These are phyloP conservation scores for Plectranthus barbatus DNA, from an alignment of 257 asterid genomes.

Conservation along the genomic window DNA sequence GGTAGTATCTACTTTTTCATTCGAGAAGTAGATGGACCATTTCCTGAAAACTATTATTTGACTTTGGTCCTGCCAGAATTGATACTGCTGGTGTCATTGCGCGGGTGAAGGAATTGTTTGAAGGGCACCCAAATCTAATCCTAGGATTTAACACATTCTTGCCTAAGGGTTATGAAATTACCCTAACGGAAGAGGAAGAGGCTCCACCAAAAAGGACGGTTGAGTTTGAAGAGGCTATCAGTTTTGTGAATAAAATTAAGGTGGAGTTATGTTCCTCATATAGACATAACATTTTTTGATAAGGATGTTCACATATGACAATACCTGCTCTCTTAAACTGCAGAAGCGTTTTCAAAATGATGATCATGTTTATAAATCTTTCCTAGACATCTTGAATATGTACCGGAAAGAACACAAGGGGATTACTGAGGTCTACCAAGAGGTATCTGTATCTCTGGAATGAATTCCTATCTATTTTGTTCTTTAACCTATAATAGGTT, in stretches of 20 bases:
- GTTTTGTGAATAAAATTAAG: conserved; percentile 96
- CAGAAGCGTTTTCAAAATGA: conserved; percentile 91
- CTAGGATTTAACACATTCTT: conserved; percentile 97
- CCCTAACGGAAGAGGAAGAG: conserved; percentile 78
- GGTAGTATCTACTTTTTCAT: conserved; percentile 2
- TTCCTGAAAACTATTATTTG: background rate
- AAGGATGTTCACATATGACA: background rate
- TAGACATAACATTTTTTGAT: background rate
- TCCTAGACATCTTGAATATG: conserved; percentile 95
- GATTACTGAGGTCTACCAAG: conserved; percentile 85
- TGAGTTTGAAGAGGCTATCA: conserved; percentile 92
- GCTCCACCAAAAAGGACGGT: conserved; percentile 86
- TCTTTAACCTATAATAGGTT: conserved; percentile 3
- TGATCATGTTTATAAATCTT: conserved; percentile 89
- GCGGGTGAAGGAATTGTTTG: conserved; percentile 87
- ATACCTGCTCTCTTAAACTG: conserved; percentile 17
- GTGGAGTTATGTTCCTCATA: conserved; percentile 23
- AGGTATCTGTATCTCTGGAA: conserved; percentile 43
- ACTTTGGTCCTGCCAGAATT: conserved; percentile 45
- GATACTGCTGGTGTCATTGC: conserved; percentile 92
- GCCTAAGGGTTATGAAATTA: conserved; percentile 95
- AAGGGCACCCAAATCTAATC: conserved; percentile 85
- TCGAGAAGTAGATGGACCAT: conserved; percentile 8
- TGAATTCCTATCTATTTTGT: background rate
- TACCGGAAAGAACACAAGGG: conserved; percentile 95